Percentiles rank a stretch among this genome's conserved stretches.
Evolutionary conservation across 176 grass and related monocot genomes (phyloP).

Genomic region (Carex myosuroides): DNA sequence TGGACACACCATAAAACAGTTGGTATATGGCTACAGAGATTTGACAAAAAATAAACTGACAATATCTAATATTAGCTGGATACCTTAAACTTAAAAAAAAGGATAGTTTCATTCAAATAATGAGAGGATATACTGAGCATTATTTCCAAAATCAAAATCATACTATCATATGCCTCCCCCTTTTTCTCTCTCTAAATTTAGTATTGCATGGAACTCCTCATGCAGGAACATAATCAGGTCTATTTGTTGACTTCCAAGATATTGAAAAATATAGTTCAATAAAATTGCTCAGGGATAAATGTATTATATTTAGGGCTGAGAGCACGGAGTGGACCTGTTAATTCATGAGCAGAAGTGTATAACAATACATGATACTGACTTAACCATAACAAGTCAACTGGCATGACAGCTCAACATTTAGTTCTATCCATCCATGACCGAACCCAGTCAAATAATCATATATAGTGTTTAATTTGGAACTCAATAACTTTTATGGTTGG

Average conservation of each 20-base stretch:
- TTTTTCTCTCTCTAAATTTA: neutral
- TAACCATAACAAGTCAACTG: neutral
- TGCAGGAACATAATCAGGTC: neutral
- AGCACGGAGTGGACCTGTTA: neutral
- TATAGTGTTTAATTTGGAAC: neutral
- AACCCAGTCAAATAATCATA: neutral
- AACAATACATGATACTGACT: neutral
- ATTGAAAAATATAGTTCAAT: neutral
- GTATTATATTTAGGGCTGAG: neutral
- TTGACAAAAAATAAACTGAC: neutral
- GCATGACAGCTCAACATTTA: neutral
- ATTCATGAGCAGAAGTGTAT: neutral
- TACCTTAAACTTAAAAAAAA: neutral
- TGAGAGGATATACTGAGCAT: neutral
- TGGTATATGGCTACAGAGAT: neutral
- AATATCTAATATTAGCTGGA: neutral
- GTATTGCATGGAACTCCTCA: neutral
- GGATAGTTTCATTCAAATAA: neutral
- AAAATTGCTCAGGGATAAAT: neutral
- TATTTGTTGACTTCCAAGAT: neutral
- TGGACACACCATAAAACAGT: neutral
- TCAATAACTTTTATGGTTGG: neutral
- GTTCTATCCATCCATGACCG: neutral
- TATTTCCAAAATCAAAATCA: neutral
- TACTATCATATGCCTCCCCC: neutral